Conservation (phyloP, 1,139 yeast species). For the Hyphopichia fennica region DNA sequence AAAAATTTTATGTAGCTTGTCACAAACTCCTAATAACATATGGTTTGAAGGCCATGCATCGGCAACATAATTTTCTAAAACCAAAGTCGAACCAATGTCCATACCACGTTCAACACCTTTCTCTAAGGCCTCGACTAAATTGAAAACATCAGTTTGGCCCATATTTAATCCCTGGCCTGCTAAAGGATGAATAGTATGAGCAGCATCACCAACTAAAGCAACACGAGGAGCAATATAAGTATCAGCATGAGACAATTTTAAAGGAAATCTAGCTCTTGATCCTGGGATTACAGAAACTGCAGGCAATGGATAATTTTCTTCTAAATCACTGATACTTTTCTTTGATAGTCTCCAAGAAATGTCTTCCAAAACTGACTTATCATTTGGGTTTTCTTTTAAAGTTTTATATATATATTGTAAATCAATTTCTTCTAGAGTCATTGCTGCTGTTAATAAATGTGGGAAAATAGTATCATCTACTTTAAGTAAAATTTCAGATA, state of each 20-base stretch:
- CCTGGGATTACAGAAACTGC: constrained; percentile 58
- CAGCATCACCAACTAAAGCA: constrained; percentile 96
- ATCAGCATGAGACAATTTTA: constrained; percentile 88
- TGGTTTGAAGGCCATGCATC: constrained; percentile 81
- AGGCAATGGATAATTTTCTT: constrained; percentile 65
- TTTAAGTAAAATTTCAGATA: constrained; percentile 61
- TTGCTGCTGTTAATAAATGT: constrained; percentile 79
- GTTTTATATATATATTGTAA: constrained; percentile 37
- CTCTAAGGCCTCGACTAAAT: constrained; percentile 69
- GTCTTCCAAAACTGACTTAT: constrained; percentile 58
- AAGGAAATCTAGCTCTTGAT: constrained; percentile 86
- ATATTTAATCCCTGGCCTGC: constrained; percentile 98
- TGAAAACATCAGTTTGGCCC: constrained; percentile 94
- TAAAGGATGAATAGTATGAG: constrained; percentile 94
- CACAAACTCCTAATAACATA: constrained; percentile 81
- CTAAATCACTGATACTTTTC: constrained; percentile 42
- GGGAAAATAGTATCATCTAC: constrained; percentile 65
- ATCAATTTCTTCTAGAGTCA: constrained; percentile 58
- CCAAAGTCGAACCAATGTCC: constrained; percentile 83
- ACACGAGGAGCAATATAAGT: constrained; percentile 79
- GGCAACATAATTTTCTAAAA: constrained; percentile 83
- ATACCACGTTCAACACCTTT: constrained; percentile 72
- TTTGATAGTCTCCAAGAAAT: constrained; percentile 69
- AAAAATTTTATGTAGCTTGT: constrained; percentile 86
- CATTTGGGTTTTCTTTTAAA: constrained; percentile 36